These are phyloP conservation scores for Starmera pachycereana DNA, from an alignment of 805 yeast genomes.

Conservation along the genomic window DNA sequence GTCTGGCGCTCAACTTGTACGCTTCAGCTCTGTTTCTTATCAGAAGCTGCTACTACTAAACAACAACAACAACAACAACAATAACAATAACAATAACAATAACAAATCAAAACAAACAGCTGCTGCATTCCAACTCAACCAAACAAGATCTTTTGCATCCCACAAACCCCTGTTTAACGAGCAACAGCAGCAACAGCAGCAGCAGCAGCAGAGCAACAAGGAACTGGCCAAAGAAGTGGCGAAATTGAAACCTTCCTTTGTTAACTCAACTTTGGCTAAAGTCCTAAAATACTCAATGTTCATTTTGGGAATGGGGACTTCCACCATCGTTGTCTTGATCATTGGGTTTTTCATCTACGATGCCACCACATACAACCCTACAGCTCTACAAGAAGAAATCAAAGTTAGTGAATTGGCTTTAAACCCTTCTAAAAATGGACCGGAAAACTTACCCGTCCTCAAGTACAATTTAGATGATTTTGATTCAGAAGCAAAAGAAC, in stretches of 20 bases:
- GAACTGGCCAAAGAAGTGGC: conserved; percentile 13
- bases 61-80: too few species aligned
- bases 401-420: conserved; percentile 43
- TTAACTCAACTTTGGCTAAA: conserved; percentile 21
- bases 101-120: too few species aligned
- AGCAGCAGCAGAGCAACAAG: too few species aligned
- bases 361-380: conserved; percentile 48
- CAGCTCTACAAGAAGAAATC: conserved; percentile 30
- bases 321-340: conserved; percentile 30
- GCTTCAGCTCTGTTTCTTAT: too few species aligned
- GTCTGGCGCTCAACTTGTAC: too few species aligned
- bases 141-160: too few species aligned
- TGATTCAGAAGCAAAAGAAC: conserved; percentile 38
- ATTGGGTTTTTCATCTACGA: conserved; percentile 52
- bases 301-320: conserved; percentile 32
- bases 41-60: too few species aligned
- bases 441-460: conserved; percentile 58
- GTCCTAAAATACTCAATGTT: conserved; percentile 23
- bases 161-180: too few species aligned
- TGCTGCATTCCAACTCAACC: too few species aligned
- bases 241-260: conserved; percentile 13
- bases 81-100: too few species aligned
- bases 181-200: too few species aligned
- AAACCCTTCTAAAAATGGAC: conserved; percentile 53
- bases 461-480: conserved; percentile 45